These are phyloP conservation scores for Claviceps monticola DNA, from an alignment of 2,329 filamentous ascomycete genomes.

Conservation along the genomic window DNA sequence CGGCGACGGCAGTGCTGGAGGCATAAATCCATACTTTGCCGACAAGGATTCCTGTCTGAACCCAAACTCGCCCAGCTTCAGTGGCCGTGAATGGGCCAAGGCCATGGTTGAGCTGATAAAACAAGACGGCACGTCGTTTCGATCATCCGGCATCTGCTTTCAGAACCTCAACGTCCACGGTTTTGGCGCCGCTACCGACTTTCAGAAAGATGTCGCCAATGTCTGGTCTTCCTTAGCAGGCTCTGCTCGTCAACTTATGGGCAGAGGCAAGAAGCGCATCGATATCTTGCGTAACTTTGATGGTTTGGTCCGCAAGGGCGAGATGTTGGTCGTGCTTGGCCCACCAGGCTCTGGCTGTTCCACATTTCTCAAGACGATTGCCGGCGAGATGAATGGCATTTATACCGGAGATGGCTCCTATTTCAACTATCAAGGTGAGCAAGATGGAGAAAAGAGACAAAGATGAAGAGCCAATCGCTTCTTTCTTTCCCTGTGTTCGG, in stretches of 20 bases:
- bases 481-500: not conserved
- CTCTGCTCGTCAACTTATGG: constrained; percentile 33
- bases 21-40: constrained; percentile 36
- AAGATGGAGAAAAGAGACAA: not conserved
- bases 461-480: not conserved
- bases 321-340: constrained; percentile 64
- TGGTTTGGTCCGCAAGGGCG: constrained; percentile 53
- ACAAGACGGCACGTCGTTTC: constrained; percentile 39
- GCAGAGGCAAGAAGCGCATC: constrained; percentile 40
- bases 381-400: constrained; percentile 72
- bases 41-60: constrained; percentile 37
- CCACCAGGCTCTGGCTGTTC: constrained; percentile 65
- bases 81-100: constrained; percentile 44
- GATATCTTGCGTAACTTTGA: constrained; percentile 57
- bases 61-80: constrained; percentile 39
- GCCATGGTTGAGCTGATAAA: constrained; percentile 39
- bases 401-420: constrained; percentile 55
- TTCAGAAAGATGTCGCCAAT: constrained; percentile 54
- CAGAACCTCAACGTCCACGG: constrained; percentile 55
- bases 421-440: constrained; percentile 66
- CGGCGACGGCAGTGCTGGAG: constrained; percentile 6
- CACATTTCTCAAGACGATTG: constrained; percentile 72
- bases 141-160: constrained; percentile 51
- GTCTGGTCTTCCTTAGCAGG: constrained; percentile 38
- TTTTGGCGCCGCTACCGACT: constrained; percentile 53